Percentiles rank a stretch among this genome's conserved stretches.
phyloP scores from a whole-genome alignment of 2,329 filamentous ascomycete genomes.

The Phialophora expanda region DNA sequence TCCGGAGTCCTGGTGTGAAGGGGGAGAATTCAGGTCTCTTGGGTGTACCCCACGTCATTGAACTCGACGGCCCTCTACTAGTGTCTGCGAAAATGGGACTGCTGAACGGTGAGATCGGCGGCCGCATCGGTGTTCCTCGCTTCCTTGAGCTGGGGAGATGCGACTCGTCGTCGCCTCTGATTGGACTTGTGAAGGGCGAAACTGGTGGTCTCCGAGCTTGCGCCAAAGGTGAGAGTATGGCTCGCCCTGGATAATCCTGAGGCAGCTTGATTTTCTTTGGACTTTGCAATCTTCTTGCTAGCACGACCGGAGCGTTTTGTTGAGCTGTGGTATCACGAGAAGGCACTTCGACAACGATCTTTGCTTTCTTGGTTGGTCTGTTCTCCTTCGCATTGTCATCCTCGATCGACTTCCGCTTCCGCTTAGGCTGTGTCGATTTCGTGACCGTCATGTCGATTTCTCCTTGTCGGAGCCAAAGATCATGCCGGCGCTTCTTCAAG shows the following conservation, averaged over 20 bases:
- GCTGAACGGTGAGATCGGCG: constrained; percentile 29
- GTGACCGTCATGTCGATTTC: constrained; percentile 39
- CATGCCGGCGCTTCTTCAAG: constrained; percentile 63
- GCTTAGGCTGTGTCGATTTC: constrained; percentile 35
- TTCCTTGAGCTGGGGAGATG: not conserved
- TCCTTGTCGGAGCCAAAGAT: constrained; percentile 57
- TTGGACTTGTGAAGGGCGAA: constrained; percentile 33
- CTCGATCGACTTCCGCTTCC: constrained; percentile 36
- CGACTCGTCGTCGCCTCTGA: constrained; percentile 19
- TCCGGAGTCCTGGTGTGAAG: constrained; percentile 26
- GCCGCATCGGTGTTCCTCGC: constrained; percentile 22
- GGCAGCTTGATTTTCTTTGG: constrained; percentile 17
- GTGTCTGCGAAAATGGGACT: not conserved
- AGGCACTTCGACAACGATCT: constrained; percentile 30
- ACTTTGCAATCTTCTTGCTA: constrained; percentile 8
- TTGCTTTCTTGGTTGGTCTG: constrained; percentile 32
- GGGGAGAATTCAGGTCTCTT: constrained; percentile 28
- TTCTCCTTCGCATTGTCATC: constrained; percentile 21
- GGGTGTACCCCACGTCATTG: constrained; percentile 7
- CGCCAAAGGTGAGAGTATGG: constrained; percentile 32
- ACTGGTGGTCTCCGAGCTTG: constrained; percentile 30
- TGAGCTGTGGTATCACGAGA: not conserved
- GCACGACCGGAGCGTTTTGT: constrained; percentile 13
- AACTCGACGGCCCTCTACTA: not conserved
- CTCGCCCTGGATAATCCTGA: constrained; percentile 17